These are phyloP conservation scores for Ilyonectria robusta DNA, from an alignment of 2,329 filamentous ascomycete species.

Conservation along the genomic window DNA sequence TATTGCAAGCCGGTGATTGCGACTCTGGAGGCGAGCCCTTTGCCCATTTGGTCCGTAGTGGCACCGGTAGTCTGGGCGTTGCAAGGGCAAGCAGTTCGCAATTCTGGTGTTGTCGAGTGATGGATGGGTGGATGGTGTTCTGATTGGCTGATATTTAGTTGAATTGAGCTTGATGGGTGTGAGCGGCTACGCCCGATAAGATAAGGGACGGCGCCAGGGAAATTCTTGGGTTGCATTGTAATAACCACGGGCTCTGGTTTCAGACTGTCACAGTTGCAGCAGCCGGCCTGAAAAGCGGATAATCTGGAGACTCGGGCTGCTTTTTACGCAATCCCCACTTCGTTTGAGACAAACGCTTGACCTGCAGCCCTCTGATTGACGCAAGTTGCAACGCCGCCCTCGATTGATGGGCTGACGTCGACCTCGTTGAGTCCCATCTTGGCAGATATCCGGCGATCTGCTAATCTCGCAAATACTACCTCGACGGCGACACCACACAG, in stretches of 20 bases:
- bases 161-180: constrained; percentile 15
- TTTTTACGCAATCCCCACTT: constrained; percentile 15
- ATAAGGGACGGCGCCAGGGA: constrained; percentile 39
- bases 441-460: constrained; percentile 20
- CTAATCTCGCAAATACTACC: constrained; percentile 34
- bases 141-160: constrained; percentile 36
- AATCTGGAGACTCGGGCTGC: constrained; percentile 26
- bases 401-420: constrained; percentile 21
- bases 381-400: constrained; percentile 10
- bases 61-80: constrained; percentile 11
- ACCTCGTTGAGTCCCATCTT: constrained; percentile 16
- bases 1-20: neutral
- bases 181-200: constrained; percentile 41
- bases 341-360: neutral
- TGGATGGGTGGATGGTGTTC: neutral
- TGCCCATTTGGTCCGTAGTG: constrained; percentile 15
- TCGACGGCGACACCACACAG: constrained; percentile 31
- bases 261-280: constrained; percentile 10
- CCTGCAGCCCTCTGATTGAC: constrained; percentile 8
- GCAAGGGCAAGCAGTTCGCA: constrained; percentile 10
- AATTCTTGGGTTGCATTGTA: constrained; percentile 41
- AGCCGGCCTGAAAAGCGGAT: constrained; percentile 33
- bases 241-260: constrained; percentile 14
- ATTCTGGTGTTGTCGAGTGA: constrained; percentile 8
- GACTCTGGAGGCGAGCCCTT: constrained; percentile 7